Evolutionary conservation across 257 asterid genomes (phyloP).

Genomic region (Jacaranda copaia): DNA sequence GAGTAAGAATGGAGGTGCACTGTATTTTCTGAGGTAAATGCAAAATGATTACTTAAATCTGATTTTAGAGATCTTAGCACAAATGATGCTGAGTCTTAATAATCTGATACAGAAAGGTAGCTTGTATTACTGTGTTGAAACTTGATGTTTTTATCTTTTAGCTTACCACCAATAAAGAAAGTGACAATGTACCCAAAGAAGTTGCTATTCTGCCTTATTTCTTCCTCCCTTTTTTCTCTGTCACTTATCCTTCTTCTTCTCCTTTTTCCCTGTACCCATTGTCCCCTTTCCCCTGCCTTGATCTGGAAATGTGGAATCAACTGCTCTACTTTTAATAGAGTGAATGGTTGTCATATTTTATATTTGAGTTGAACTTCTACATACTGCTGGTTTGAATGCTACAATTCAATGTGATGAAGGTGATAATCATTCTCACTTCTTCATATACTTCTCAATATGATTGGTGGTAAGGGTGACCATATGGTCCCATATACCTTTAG

Average conservation of each 20-base stretch:
- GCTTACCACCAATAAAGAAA: constrained; percentile 31
- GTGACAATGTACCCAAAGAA: constrained; percentile 32
- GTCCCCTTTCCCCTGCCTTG: constrained; percentile 11
- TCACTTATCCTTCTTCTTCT: neutral
- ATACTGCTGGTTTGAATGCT: too few relatives aligned
- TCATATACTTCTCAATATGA: neutral
- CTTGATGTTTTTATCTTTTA: constrained; percentile 26
- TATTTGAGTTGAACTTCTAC: too few relatives aligned
- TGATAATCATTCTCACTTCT: too few relatives aligned
- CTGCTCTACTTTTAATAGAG: neutral
- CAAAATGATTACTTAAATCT: neutral
- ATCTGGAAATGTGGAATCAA: constrained; percentile 19
- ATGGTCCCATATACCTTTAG: too few relatives aligned
- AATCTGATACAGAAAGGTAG: constrained; percentile 20
- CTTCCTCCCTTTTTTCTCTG: neutral
- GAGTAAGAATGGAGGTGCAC: neutral
- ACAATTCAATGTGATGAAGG: too few relatives aligned
- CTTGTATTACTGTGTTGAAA: constrained; percentile 13
- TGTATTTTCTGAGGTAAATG: constrained; percentile 18
- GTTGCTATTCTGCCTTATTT: constrained; percentile 25
- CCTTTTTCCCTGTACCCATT: neutral
- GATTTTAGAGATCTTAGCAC: constrained; percentile 22
- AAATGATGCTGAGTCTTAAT: constrained; percentile 29
- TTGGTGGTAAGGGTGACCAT: neutral
- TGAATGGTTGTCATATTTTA: neutral